These are phyloP conservation scores for Gyromitra esculenta DNA, from an alignment of 2,329 filamentous ascomycete species.

Conservation along the genomic window DNA sequence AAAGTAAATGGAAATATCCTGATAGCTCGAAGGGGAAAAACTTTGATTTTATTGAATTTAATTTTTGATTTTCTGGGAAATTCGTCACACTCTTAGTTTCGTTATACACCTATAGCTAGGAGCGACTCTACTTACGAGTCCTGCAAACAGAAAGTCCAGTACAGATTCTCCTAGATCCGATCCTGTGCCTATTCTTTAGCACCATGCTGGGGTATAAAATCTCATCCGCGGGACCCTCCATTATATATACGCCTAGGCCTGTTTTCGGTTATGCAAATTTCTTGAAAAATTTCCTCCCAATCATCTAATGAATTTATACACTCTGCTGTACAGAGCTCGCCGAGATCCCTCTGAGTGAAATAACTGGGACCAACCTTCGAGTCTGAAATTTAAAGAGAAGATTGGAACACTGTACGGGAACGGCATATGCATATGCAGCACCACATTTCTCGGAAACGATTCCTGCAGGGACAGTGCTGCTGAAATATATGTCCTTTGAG, in stretches of 20 bases:
- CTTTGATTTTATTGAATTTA: too few relatives aligned
- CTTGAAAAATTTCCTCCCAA: constrained; percentile 37
- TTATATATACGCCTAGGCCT: constrained; percentile 2
- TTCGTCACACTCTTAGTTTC: too few relatives aligned
- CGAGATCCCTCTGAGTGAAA: constrained; percentile 24
- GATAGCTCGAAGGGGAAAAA: too few relatives aligned
- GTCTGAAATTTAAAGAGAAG: constrained; percentile 37
- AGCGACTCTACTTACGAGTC: constrained; percentile 26
- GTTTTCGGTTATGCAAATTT: constrained; percentile 29
- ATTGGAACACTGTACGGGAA: constrained; percentile 24
- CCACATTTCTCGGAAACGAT: constrained; percentile 27
- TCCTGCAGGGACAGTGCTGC: constrained; percentile 10
- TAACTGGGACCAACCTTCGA: constrained; percentile 14
- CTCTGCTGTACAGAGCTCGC: constrained; percentile 27
- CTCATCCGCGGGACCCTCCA: neutral
- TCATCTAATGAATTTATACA: constrained; percentile 43
- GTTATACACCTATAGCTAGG: too few relatives aligned
- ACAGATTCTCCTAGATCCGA: constrained; percentile 45
- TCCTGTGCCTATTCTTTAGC: constrained; percentile 21
- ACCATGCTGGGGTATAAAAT: constrained; percentile 33
- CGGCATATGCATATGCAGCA: constrained; percentile 3
- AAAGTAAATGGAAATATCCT: too few relatives aligned
- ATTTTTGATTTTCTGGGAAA: too few relatives aligned
- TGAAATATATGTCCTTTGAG: constrained; percentile 19
- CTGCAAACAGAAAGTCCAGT: constrained; percentile 46